Percentiles rank a stretch among this genome's conserved stretches.
These are phyloP conservation scores for Sphaerulina musiva DNA, from an alignment of 2,329 filamentous ascomycete genomes.

Conservation along the genomic window DNA sequence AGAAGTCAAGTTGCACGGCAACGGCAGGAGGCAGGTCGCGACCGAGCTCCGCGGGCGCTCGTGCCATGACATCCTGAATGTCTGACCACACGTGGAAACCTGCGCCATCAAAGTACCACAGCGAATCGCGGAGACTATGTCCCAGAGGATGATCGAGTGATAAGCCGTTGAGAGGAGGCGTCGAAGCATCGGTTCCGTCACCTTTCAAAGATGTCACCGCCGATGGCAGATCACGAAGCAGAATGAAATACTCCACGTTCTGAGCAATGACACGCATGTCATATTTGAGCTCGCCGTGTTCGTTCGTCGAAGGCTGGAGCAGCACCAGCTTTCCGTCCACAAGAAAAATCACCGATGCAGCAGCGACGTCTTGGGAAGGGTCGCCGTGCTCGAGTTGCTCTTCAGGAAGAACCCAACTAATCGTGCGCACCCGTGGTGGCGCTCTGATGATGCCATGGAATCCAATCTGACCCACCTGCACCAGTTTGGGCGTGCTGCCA, in stretches of 20 bases:
- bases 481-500: slow-evolving; percentile 60
- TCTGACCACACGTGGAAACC: slow-evolving; percentile 85
- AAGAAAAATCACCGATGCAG: slow-evolving; percentile 90
- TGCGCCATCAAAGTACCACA: slow-evolving; percentile 90
- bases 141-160: slow-evolving; percentile 24
- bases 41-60: slow-evolving; percentile 57
- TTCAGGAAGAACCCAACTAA: slow-evolving; percentile 94
- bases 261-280: slow-evolving; percentile 96
- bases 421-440: slow-evolving; percentile 80
- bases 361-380: slow-evolving; percentile 88
- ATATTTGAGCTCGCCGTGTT: slow-evolving; percentile 82
- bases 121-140: slow-evolving; percentile 67
- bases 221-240: slow-evolving; percentile 71
- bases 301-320: slow-evolving; percentile 76
- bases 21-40: slow-evolving; percentile 69
- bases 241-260: slow-evolving; percentile 89
- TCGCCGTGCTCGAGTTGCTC: slow-evolving; percentile 85
- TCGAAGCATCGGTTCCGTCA: slow-evolving; percentile 14
- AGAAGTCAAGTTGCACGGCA: slow-evolving; percentile 83
- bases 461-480: slow-evolving; percentile 95
- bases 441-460: slow-evolving; percentile 95
- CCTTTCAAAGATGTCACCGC: slow-evolving; percentile 20
- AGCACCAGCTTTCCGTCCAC: slow-evolving; percentile 95
- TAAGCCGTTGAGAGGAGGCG: slow-evolving; percentile 16
- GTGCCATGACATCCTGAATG: slow-evolving; percentile 72